Base-by-base conservation (phyloP, 148 eudicot species). In the Amaranthus cruentus region DNA sequence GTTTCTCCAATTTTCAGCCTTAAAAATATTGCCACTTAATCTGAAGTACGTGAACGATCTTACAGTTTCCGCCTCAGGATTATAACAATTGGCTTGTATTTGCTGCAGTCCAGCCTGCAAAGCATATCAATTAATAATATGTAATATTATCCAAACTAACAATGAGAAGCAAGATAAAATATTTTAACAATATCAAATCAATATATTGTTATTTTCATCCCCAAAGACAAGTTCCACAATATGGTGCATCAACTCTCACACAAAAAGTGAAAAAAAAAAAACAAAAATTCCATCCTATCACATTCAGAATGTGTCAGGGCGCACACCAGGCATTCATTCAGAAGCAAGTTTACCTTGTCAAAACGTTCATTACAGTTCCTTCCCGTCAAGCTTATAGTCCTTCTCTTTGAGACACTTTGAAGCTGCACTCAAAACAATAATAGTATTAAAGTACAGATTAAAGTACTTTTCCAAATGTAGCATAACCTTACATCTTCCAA, bases 1-100 rank as follows among this genome's bases (percentile, higher is more conserved):
- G 80, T 83, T 87, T 47, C 55, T 78, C 88, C 88, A 87, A 56
- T 87, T 87, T 78, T 85, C 86, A 67, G 79, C 72, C 70, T 71
- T 81, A 76, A 87, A 87, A 46, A 85, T 73, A 47, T 80, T 85
- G 54, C 79, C 82, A 13, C 87, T 78, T 85, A 87, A 69, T 78
- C 90, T 85, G 76, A 85, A 87, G 69, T 83, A 87, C 18, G 88
- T 87, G 71, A 87, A 87, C 60, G 88, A 87, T 80, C 81, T 83
- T 48, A 83, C 66, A 43, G 81, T 60, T 65, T 83, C 87, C 28
- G 79, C 75, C 21, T 80, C 82, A 56, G 77, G 77, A 76, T 82
- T 71, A 63, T 83, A 77, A 80, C 88, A 85, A 76, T 87, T 87
- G 66, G 85, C 79, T 52, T 81, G 84, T 68, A 87, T 87, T 77